Evolutionary conservation across 2,329 filamentous ascomycete genomes (phyloP).

Genomic region (Ceratocystis papillata): DNA sequence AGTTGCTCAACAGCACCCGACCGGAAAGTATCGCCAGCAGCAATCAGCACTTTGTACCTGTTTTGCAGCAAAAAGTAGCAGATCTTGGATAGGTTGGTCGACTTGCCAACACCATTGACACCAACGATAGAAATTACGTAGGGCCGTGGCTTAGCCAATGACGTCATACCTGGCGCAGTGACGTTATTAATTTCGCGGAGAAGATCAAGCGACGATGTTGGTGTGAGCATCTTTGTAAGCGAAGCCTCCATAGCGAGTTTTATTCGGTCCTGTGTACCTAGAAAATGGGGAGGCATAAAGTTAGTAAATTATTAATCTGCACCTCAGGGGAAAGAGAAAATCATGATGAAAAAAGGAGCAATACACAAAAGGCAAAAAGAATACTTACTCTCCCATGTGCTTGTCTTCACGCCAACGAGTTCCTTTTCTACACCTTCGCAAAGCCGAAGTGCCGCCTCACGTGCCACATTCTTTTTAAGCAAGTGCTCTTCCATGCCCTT

Average conservation of each 20-base stretch:
- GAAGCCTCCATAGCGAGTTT: slow-evolving; percentile 83
- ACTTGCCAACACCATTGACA: slow-evolving; percentile 97
- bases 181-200: slow-evolving; percentile 84
- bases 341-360: too few relatives aligned
- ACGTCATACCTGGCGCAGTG: slow-evolving; percentile 53
- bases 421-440: slow-evolving; percentile 88
- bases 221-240: slow-evolving; percentile 87
- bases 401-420: slow-evolving; percentile 80
- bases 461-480: slow-evolving; percentile 88
- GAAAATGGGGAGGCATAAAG: background rate
- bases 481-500: slow-evolving; percentile 95
- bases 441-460: slow-evolving; percentile 81
- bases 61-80: slow-evolving; percentile 97
- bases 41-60: slow-evolving; percentile 88
- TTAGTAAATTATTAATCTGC: background rate
- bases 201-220: slow-evolving; percentile 86
- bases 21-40: slow-evolving; percentile 91
- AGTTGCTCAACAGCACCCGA: slow-evolving; percentile 95
- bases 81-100: slow-evolving; percentile 94
- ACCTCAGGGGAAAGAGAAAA: slow-evolving; percentile 2
- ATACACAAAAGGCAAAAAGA: background rate
- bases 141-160: slow-evolving; percentile 57
- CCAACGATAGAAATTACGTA: slow-evolving; percentile 98
- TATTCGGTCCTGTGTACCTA: slow-evolving; percentile 67
- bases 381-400: slow-evolving; percentile 63